A percentile compares a stretch with the other conserved stretches of the same genome.
These are phyloP conservation scores for Aquilaria yunnanensis DNA, from an alignment of 345 rosid species.

Conservation along the genomic window DNA sequence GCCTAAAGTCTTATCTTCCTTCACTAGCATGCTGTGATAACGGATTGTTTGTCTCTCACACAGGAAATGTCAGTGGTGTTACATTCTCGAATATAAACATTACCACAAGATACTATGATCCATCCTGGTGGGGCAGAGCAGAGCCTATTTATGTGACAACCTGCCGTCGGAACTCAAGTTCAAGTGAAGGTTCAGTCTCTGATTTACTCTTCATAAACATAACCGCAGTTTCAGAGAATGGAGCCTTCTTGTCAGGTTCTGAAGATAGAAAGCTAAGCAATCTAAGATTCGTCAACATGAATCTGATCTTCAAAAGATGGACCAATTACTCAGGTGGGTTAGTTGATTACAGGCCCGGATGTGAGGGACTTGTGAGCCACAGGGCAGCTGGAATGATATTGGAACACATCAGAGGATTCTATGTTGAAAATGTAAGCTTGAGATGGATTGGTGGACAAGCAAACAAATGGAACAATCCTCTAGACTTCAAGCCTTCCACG, in stretches of 20 bases:
- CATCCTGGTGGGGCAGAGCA: conserved; percentile 87
- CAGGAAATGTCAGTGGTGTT: conserved; percentile 70
- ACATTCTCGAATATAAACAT: conserved; percentile 75
- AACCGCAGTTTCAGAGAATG: conserved; percentile 60
- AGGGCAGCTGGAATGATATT: conserved; percentile 62
- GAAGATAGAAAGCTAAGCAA: conserved; percentile 42
- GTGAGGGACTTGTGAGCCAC: conserved; percentile 66
- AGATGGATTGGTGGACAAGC: conserved; percentile 41
- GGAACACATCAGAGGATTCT: conserved; percentile 69
- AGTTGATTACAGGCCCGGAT: conserved; percentile 82
- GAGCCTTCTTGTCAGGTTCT: conserved; percentile 69
- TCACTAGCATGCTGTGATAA: too few species aligned
- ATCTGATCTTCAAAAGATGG: conserved; percentile 56
- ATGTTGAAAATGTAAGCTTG: conserved; percentile 57
- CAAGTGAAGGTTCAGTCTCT: conserved; percentile 55
- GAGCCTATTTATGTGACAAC: conserved; percentile 79
- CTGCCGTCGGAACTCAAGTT: conserved; percentile 38
- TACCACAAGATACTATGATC: conserved; percentile 71
- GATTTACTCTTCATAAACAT: conserved; percentile 54
- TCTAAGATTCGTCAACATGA: conserved; percentile 52
- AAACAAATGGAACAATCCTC: conserved; percentile 56
- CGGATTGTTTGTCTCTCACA: conserved; percentile 9
- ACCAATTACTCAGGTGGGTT: conserved; percentile 48
- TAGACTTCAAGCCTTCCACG: conserved; percentile 73
- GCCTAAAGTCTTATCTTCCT: neutral